Evolutionary conservation across 768 basidiomycete genomes (phyloP), one percentile per base, ranked within the genome.

Genomic region (Psilocybe subaeruginosa): DNA sequence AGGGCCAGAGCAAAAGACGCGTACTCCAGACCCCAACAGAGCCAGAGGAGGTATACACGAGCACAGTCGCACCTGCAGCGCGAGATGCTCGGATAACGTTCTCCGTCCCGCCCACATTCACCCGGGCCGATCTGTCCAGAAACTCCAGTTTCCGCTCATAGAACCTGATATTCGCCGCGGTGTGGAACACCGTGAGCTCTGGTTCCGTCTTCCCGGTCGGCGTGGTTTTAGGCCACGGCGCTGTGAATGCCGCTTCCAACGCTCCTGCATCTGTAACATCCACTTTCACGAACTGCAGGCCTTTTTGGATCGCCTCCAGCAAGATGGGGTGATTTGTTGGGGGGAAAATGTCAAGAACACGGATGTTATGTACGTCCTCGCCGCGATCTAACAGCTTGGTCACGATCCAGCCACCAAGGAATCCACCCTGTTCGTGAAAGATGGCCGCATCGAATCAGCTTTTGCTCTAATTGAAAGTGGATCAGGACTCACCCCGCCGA

Each of bases 341-440:
- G 1, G 78, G 69, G n/a, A 82, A 81, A 41, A 92, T 77, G 71
- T 93, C 91, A 35, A 92, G 66, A 1, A 93, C 73, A 14, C 91
- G 80, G 14, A 92, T 91, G 12, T 75, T 77, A 41, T 74, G 77
- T 0, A 88, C 85, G 62, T 90, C 81, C 72, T 93, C 91, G 1
- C 91, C 91, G 2, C 91, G 84, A 54, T 85, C 78, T 3, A 92
- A 60, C 2, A 93, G 76, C 47, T 90, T 85, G 0, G 85, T 76
- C 3, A 88, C 86, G 39, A 93, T 86, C 91, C 91, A 93, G 6
- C 89, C 88, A 11, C 91, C 91, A 3, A 92, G 72, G 61, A 92
- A 91, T 0, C 91, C 91, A 3, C 85, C 84, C 90, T 91, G 50
- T 14, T 59, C 23, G 2, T 23, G 23, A 23, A 23, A 23, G 23